A percentile compares a stretch with the other conserved stretches of the same genome.
phyloP scores from a whole-genome alignment of 2,329 filamentous ascomycete species.

The Emmonsia crescens region DNA sequence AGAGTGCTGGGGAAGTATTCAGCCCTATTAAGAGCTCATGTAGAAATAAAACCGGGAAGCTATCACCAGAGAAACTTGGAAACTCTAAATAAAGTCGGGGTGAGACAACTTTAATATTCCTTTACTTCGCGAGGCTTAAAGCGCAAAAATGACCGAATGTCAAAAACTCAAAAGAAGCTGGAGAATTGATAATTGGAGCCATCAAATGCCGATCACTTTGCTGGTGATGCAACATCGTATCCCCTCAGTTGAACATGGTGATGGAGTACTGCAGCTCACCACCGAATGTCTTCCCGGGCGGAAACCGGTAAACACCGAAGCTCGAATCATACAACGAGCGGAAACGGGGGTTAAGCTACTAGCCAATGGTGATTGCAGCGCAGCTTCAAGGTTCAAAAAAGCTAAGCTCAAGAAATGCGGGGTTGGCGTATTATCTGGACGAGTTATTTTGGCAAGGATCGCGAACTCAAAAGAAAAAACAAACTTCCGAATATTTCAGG shows the following conservation, averaged over 20 bases:
- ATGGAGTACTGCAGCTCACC: background rate
- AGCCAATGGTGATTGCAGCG: background rate
- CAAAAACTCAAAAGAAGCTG: background rate
- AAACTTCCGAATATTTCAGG: background rate
- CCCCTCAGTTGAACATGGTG: background rate
- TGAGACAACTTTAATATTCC: background rate
- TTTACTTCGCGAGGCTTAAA: background rate
- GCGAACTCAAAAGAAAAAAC: background rate
- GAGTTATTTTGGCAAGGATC: background rate
- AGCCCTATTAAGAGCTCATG: background rate
- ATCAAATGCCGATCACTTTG: background rate
- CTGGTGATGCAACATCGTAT: constrained; percentile 2
- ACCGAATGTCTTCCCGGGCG: background rate
- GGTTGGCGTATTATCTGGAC: background rate
- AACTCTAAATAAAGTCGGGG: background rate
- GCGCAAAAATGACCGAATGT: background rate
- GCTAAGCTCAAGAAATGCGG: background rate
- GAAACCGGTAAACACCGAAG: background rate
- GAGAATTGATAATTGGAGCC: background rate
- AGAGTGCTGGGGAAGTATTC: background rate
- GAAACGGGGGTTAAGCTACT: background rate
- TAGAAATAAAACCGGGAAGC: background rate
- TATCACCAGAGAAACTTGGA: background rate
- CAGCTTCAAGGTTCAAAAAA: background rate
- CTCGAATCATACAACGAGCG: background rate